Conservation (phyloP, 2,329 filamentous ascomycete genomes). For the Ceratocystis ficicola region DNA sequence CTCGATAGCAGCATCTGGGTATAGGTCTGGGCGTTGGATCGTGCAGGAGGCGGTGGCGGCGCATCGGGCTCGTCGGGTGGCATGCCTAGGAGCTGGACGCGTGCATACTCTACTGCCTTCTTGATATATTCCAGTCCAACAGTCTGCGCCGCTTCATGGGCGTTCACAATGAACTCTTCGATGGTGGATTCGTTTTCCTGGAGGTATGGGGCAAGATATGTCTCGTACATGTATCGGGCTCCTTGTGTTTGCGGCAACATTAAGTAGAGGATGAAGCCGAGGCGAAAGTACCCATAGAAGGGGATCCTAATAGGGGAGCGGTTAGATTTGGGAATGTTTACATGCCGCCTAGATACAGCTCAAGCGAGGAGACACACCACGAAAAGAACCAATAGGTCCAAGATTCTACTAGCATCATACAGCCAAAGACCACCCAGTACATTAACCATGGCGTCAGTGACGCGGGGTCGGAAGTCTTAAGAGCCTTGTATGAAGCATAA, state of each 20-base stretch:
- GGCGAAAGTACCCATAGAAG: conserved; percentile 84
- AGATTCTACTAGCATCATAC: conserved; percentile 69
- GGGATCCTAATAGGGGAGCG: conserved; percentile 50
- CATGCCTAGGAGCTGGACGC: conserved; percentile 67
- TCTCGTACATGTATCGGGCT: conserved; percentile 71
- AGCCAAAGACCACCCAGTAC: conserved; percentile 93
- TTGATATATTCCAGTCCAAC: conserved; percentile 67
- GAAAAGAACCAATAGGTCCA: conserved; percentile 77
- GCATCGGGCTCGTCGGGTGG: conserved; percentile 41
- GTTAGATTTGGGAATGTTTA: conserved; percentile 1
- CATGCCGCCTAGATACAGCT: neutral
- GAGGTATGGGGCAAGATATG: conserved; percentile 78
- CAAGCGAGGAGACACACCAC: conserved; percentile 43
- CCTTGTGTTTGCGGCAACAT: conserved; percentile 97
- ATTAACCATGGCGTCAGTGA: conserved; percentile 95
- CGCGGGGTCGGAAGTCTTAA: conserved; percentile 80
- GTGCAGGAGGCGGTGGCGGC: conserved; percentile 31
- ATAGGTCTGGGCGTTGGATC: conserved; percentile 45
- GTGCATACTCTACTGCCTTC: conserved; percentile 56
- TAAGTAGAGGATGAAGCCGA: conserved; percentile 80
- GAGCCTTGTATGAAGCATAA: conserved; percentile 95
- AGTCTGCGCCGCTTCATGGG: conserved; percentile 65
- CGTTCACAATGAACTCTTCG: conserved; percentile 73
- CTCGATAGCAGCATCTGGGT: conserved; percentile 65
- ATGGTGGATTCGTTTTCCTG: conserved; percentile 76